A percentile compares a stretch with the other conserved stretches of the same genome.
phyloP scores from a whole-genome alignment of 1,284 basidiomycete species.

The Xerocomus nothofagi region DNA sequence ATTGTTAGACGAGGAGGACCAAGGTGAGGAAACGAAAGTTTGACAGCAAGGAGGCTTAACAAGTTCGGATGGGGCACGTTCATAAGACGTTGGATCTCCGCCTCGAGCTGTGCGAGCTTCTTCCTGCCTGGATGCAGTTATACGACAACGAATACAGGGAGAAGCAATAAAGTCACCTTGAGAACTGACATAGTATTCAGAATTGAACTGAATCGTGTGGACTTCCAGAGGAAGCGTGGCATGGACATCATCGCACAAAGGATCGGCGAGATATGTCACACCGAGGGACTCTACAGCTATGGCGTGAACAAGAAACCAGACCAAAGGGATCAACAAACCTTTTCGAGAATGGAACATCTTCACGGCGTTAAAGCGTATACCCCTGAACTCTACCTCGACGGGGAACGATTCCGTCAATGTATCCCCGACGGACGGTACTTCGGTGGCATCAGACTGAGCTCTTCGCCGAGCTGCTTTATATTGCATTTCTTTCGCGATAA shows the following conservation, averaged over 20 bases:
- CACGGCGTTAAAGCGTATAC: slow-evolving; percentile 59
- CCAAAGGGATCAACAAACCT: slow-evolving; percentile 43
- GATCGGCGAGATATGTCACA: slow-evolving; percentile 68
- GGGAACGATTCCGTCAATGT: slow-evolving; percentile 63
- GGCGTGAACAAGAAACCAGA: background rate
- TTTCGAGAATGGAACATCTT: slow-evolving; percentile 66
- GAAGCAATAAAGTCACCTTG: slow-evolving; percentile 47
- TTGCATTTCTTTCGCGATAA: slow-evolving; percentile 52
- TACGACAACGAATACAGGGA: background rate
- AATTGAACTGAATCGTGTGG: slow-evolving; percentile 60
- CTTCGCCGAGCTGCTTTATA: slow-evolving; percentile 54
- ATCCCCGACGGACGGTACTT: slow-evolving; percentile 52
- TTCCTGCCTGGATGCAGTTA: slow-evolving; percentile 42
- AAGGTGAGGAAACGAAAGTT: slow-evolving; percentile 51
- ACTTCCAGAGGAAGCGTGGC: slow-evolving; percentile 62
- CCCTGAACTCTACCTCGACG: slow-evolving; percentile 55
- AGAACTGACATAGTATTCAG: slow-evolving; percentile 62
- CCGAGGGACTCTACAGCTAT: slow-evolving; percentile 55
- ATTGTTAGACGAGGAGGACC: slow-evolving; percentile 57
- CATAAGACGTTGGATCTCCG: slow-evolving; percentile 61
- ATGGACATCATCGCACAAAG: slow-evolving; percentile 61
- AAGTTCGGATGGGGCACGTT: slow-evolving; percentile 61
- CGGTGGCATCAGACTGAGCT: slow-evolving; percentile 66
- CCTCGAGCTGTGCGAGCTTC: slow-evolving; percentile 67
- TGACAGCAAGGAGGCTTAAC: slow-evolving; percentile 61